Evolutionary conservation across 176 grass and related monocot genomes (phyloP).

Genomic region (Eremochloa ophiuroides): DNA sequence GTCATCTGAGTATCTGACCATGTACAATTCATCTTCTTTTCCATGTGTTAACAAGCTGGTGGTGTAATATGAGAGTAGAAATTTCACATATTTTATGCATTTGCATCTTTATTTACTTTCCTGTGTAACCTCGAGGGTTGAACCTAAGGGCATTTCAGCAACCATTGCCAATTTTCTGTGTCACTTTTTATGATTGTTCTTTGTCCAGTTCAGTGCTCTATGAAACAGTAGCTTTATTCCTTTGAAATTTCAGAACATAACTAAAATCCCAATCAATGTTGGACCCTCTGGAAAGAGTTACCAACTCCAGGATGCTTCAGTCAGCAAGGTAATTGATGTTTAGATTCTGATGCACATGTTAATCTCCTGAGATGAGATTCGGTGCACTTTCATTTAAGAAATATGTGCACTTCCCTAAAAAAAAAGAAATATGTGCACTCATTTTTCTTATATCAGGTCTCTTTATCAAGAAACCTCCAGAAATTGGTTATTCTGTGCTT

Average conservation of each 20-base stretch:
- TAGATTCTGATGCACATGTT: slow-evolving; percentile 14
- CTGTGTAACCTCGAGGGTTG: neutral
- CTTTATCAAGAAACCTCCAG: slow-evolving; percentile 81
- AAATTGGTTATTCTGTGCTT: slow-evolving; percentile 69
- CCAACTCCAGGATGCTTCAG: slow-evolving; percentile 69
- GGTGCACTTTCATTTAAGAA: neutral
- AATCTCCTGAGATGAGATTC: slow-evolving; percentile 9
- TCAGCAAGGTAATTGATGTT: slow-evolving; percentile 66
- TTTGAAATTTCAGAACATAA: slow-evolving; percentile 79
- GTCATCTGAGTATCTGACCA: neutral
- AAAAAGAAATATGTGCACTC: slow-evolving; percentile 6
- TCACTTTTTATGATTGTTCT: neutral
- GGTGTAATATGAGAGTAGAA: neutral
- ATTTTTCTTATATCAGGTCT: slow-evolving; percentile 51
- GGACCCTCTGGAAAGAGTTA: slow-evolving; percentile 41
- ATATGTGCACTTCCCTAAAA: too few species aligned
- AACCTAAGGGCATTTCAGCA: neutral
- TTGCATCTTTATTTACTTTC: neutral
- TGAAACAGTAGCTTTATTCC: slow-evolving; percentile 10
- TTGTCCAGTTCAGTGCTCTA: neutral
- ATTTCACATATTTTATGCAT: neutral
- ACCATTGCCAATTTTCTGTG: neutral
- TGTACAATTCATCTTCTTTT: slow-evolving; percentile 5
- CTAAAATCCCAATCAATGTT: slow-evolving; percentile 50
- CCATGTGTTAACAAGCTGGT: neutral